Percentiles rank a stretch among this genome's conserved stretches.
These are phyloP conservation scores for Chalaropsis ovoidea DNA, from an alignment of 2,329 filamentous ascomycete species.

Conservation along the genomic window DNA sequence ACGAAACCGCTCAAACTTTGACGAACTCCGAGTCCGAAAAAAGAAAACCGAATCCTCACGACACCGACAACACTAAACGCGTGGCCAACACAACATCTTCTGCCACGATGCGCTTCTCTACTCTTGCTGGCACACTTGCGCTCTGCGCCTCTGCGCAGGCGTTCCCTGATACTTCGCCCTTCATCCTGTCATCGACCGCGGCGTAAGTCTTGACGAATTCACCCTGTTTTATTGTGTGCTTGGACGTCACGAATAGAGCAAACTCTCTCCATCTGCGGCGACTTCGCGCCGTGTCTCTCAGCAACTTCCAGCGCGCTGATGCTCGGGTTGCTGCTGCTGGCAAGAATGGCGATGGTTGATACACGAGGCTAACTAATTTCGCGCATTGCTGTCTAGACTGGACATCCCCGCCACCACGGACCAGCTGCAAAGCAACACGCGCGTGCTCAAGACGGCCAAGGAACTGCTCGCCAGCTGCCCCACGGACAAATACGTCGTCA, in stretches of 20 bases:
- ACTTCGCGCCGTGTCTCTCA: neutral
- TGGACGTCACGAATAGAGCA: neutral
- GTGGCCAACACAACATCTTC: neutral
- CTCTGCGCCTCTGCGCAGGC: slow-evolving; percentile 53
- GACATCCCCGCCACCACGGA: slow-evolving; percentile 31
- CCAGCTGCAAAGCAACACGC: slow-evolving; percentile 40
- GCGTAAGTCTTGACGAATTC: slow-evolving; percentile 47
- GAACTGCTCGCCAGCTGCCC: slow-evolving; percentile 56
- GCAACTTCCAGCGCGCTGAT: neutral
- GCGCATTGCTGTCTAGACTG: slow-evolving; percentile 31
- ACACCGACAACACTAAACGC: neutral
- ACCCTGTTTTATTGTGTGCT: neutral
- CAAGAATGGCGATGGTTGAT: neutral
- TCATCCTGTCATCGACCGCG: slow-evolving; percentile 76
- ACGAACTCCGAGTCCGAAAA: neutral
- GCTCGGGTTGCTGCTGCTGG: neutral
- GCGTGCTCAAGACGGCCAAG: slow-evolving; percentile 38
- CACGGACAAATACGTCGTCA: slow-evolving; percentile 64
- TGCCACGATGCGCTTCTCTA: slow-evolving; percentile 45
- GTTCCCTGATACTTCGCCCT: slow-evolving; percentile 79
- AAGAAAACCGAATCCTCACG: neutral
- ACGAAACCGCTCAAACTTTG: slow-evolving; percentile 7
- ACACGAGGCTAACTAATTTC: slow-evolving; percentile 26
- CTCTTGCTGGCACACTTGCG: slow-evolving; percentile 43
- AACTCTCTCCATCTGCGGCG: neutral